Evolutionary conservation across 2,329 filamentous ascomycete genomes (phyloP).

Genomic region (Aspergillus ruber): DNA sequence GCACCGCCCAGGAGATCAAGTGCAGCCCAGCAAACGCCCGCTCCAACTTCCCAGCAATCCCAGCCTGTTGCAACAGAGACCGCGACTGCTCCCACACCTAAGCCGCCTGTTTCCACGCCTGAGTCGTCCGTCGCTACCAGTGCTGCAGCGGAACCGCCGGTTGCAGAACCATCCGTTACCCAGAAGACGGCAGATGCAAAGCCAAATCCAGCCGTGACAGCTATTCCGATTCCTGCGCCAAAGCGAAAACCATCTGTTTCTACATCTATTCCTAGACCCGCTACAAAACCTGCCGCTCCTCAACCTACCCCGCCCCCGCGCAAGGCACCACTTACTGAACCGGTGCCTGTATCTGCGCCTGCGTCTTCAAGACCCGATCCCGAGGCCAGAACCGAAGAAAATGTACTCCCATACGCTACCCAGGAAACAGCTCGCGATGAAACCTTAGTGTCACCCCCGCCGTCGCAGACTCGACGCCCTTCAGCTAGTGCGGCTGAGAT

Average conservation of each 20-base stretch:
- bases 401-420: slow-evolving; percentile 2
- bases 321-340: slow-evolving; percentile 9
- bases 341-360: slow-evolving; percentile 7
- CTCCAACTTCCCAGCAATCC: slow-evolving; percentile 17
- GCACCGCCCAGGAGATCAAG: slow-evolving; percentile 35
- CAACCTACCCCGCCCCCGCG: slow-evolving; percentile 13
- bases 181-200: slow-evolving; percentile 1
- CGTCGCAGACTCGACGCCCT: slow-evolving; percentile 2
- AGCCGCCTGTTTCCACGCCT: slow-evolving; percentile 4
- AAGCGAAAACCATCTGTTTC: slow-evolving; percentile 22
- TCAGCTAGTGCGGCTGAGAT: slow-evolving; percentile 10
- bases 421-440: slow-evolving; percentile 5
- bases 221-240: slow-evolving; percentile 23
- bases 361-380: slow-evolving; percentile 10
- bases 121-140: slow-evolving; percentile 1
- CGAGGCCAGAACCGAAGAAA: slow-evolving; percentile 5
- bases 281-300: slow-evolving; percentile 9
- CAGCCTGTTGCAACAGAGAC: slow-evolving; percentile 16
- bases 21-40: slow-evolving; percentile 30
- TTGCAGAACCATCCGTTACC: slow-evolving; percentile 7
- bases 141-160: neutral
- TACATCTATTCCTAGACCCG: slow-evolving; percentile 5
- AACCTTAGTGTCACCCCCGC: slow-evolving; percentile 2
- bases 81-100: slow-evolving; percentile 9
- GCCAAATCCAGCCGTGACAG: slow-evolving; percentile 8